Conservation (phyloP, 306 rosid genomes). For the Biancaea sappan region DNA sequence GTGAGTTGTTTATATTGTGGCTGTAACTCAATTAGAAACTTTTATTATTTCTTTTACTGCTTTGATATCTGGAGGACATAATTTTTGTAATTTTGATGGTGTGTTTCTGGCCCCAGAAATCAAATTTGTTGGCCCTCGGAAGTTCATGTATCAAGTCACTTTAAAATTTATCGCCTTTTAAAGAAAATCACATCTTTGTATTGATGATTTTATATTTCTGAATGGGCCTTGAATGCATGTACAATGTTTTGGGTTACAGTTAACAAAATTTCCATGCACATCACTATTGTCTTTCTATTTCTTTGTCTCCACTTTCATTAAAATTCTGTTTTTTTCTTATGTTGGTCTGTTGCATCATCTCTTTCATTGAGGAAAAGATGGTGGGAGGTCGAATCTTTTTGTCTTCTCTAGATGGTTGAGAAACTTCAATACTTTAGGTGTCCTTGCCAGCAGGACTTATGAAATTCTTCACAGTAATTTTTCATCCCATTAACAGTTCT, state of each 20-base stretch:
- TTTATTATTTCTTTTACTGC: not conserved
- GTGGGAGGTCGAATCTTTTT: not conserved
- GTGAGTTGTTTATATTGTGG: constrained; percentile 50
- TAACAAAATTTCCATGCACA: not conserved
- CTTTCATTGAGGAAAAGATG: not conserved
- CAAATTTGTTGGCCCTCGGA: not conserved
- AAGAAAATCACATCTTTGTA: not conserved
- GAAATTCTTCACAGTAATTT: constrained; percentile 11
- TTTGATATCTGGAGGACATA: not conserved
- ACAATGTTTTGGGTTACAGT: not conserved
- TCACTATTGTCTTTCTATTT: not conserved
- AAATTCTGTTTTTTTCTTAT: not conserved
- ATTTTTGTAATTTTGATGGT: not conserved
- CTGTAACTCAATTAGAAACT: not conserved
- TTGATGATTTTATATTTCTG: not conserved
- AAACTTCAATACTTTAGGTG: not conserved
- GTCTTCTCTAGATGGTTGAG: no score
- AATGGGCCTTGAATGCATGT: not conserved
- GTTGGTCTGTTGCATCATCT: not conserved
- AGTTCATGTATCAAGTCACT: not conserved
- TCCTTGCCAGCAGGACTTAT: constrained; percentile 10
- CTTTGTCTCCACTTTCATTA: not conserved
- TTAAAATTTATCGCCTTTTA: not conserved
- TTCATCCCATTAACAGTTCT: constrained; percentile 3
- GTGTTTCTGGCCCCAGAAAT: not conserved